phyloP scores from a whole-genome alignment of 305 asterid species.

The Rubia occidens region DNA sequence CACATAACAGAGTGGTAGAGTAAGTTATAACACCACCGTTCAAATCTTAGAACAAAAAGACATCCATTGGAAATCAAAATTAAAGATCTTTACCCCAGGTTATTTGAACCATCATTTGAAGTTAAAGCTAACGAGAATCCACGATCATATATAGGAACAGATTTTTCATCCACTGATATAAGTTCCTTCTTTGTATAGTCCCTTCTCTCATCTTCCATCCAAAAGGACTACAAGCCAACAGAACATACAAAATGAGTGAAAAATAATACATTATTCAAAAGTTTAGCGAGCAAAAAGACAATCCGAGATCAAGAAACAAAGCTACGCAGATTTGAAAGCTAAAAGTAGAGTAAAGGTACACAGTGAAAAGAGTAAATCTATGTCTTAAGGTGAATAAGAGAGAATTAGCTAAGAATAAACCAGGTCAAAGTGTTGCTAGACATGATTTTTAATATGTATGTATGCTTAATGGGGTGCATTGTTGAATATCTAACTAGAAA shows the following conservation, averaged over 20 bases:
- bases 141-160: conserved; percentile 87
- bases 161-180: conserved; percentile 54
- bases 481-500: neutral
- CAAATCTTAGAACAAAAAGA: neutral
- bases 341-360: neutral
- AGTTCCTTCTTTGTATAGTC: conserved; percentile 36
- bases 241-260: conserved; percentile 8
- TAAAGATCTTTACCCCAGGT: conserved; percentile 24
- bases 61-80: neutral
- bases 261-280: neutral
- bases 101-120: conserved; percentile 50
- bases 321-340: neutral
- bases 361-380: neutral
- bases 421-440: neutral
- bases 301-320: neutral
- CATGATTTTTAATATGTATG: neutral
- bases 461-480: neutral
- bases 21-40: neutral
- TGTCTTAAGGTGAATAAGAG: neutral
- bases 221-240: conserved; percentile 46
- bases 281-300: neutral
- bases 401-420: neutral
- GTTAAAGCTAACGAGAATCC: conserved; percentile 77
- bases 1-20: neutral
- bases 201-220: conserved; percentile 58